Evolutionary conservation across 2,329 filamentous ascomycete genomes (phyloP).

Genomic region (Claviceps sorghi): DNA sequence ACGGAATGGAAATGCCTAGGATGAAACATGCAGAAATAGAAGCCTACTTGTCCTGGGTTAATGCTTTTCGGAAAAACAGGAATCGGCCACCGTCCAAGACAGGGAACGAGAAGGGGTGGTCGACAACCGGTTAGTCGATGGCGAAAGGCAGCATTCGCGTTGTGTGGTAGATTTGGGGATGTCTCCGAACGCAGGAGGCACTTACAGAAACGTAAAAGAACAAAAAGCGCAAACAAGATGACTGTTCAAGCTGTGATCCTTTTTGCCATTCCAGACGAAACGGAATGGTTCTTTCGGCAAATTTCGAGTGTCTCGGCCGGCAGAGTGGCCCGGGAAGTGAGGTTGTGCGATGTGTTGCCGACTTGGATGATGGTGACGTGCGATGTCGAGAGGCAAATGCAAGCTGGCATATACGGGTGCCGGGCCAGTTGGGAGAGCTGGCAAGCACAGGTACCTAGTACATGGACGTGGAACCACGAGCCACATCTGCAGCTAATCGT

Average conservation of each 20-base stretch:
- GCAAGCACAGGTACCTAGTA: neutral
- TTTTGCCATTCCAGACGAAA: conserved; percentile 8
- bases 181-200: neutral
- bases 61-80: neutral
- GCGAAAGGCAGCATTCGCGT: neutral
- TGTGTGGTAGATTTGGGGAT: neutral
- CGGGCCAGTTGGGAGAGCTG: neutral
- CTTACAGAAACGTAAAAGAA: conserved; percentile 1
- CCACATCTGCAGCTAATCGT: neutral
- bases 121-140: neutral
- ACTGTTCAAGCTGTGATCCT: conserved; percentile 8
- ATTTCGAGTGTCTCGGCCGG: neutral
- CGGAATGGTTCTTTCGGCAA: neutral
- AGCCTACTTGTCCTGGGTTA: neutral
- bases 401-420: conserved; percentile 5
- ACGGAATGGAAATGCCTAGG: conserved; percentile 1
- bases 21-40: neutral
- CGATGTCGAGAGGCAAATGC: conserved; percentile 7
- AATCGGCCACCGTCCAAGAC: conserved; percentile 6
- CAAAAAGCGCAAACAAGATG: conserved; percentile 8
- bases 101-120: neutral
- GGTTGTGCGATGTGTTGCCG: neutral
- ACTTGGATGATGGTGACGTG: conserved; percentile 2
- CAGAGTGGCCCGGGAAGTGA: neutral
- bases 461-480: neutral